A percentile compares a stretch with the other conserved stretches of the same genome.
Conservation (phyloP, 306 rosid species). For the Potentilla sterilis region DNA sequence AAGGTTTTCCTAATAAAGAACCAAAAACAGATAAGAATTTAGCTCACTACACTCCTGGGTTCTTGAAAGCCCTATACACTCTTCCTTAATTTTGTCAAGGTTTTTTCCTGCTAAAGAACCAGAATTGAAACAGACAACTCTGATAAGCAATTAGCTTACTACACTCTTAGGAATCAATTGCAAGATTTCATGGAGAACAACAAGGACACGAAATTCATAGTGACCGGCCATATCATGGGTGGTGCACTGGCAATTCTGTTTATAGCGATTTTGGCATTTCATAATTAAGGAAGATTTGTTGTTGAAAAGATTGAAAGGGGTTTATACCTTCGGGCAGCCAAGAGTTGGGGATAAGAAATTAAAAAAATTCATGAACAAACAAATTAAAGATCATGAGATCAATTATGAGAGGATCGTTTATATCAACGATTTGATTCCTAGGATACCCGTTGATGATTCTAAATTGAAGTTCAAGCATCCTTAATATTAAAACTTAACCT, state of each 20-base stretch:
- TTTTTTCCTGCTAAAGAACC: too few relatives aligned
- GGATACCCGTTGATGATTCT: slow-evolving; percentile 51
- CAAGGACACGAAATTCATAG: slow-evolving; percentile 35
- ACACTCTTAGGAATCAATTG: slow-evolving; percentile 39
- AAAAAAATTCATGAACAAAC: slow-evolving; percentile 35
- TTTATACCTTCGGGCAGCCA: slow-evolving; percentile 72
- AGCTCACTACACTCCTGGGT: too few relatives aligned
- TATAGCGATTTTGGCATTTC: slow-evolving; percentile 37
- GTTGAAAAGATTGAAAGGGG: slow-evolving; percentile 51
- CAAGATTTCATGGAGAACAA: slow-evolving; percentile 26
- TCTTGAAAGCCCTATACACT: too few relatives aligned
- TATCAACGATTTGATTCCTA: slow-evolving; percentile 52
- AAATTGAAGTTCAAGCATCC: slow-evolving; percentile 50
- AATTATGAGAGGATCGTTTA: slow-evolving; percentile 56
- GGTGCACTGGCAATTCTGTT: slow-evolving; percentile 63
- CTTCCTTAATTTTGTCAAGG: too few relatives aligned
- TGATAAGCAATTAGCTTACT: slow-evolving; percentile 57
- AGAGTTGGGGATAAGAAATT: slow-evolving; percentile 52
- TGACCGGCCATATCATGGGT: slow-evolving; percentile 69
- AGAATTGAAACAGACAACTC: too few relatives aligned
- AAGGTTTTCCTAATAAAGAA: too few relatives aligned
- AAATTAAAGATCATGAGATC: slow-evolving; percentile 25
- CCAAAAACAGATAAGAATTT: too few relatives aligned
- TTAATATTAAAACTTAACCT: too few relatives aligned
- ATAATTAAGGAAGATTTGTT: slow-evolving; percentile 42